Evolutionary conservation across 768 basidiomycete species (phyloP).

Genomic region (Filobasidium floriforme): DNA sequence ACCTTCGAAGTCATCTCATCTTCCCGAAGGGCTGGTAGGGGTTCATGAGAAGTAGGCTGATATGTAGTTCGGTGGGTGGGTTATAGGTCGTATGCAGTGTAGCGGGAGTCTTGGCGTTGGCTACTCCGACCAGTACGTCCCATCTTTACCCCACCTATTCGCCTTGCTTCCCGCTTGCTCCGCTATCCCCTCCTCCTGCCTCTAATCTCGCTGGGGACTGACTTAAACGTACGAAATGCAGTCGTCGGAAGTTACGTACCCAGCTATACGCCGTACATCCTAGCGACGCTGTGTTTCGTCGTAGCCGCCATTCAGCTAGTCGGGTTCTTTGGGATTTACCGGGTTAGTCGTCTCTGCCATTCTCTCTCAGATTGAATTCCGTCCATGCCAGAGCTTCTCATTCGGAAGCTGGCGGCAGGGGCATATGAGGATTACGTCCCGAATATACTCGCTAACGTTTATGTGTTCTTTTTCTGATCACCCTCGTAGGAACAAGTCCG

Average conservation of each 20-base stretch:
- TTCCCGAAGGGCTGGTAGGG: no score
- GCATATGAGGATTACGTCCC: no score
- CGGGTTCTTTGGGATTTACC: conserved; percentile 76
- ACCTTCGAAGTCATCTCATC: neutral
- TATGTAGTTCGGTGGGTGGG: neutral
- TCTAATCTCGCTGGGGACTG: neutral
- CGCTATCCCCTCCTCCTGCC: neutral
- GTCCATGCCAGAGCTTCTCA: no score
- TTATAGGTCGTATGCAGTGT: conserved; percentile 30
- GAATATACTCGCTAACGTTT: no score
- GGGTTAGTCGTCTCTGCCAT: conserved; percentile 50
- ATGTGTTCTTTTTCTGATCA: no score
- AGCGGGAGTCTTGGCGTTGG: conserved; percentile 36
- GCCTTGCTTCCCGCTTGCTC: neutral
- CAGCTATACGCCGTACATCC: conserved; percentile 62
- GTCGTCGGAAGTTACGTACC: conserved; percentile 85
- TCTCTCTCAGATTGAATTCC: neutral
- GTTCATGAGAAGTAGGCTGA: neutral
- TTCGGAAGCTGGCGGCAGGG: no score
- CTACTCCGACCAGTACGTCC: conserved; percentile 29
- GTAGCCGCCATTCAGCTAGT: conserved; percentile 69
- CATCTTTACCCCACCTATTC: neutral
- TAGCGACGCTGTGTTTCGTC: conserved; percentile 68
- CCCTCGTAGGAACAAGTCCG: conserved; percentile 41
- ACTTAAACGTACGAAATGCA: conserved; percentile 35